Base-by-base conservation (phyloP, 106 monocot genomes). In the Platanthera zijinensis region DNA sequence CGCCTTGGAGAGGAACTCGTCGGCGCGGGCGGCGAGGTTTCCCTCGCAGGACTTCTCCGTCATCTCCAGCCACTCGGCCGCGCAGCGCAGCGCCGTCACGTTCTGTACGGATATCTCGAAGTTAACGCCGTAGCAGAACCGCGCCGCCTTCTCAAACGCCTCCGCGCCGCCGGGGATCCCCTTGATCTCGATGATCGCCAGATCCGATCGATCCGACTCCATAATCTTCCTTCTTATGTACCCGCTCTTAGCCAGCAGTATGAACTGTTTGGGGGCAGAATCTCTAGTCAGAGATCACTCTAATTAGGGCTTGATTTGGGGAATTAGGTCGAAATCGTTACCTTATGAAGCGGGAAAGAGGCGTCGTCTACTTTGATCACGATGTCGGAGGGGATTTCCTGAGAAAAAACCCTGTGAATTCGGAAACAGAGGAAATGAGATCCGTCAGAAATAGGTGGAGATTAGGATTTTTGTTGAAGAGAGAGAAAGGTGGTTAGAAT, bases 51-150 rank as follows among this genome's bases (percentile, higher is more conserved):
- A 69, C 49, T 84, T 74, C 18, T 89, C 86, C 10, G 86, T 80
- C 89, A 89, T 89, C 78, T 86, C 86, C 56, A 89, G 80, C 66
- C 82, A 82, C 86, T 84, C 84, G 22, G 86, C 86, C 2, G 82
- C 86, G 76, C 89, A 89, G 17, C 64, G 86, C 15, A 89, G 74
- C 15, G 82, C 79, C 6, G 80, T 84, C 7, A 81, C 82, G 78
- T 82, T 86, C 18, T 62, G 71, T 49, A 82, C 78, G 12, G 84
- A 86, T 49, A 89, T 81, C 75, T 89, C 86, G 45, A 89, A 72
- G 78, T 89, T 89, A 46, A 82, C 82, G 45, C 89, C 89, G 70
- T 89, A 89, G 71, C 89, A 89, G 72, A 86, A 89, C 73, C 82
- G 86, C 57, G 86, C 86, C 18, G 86, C 86, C 61, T 54, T 77